These are phyloP conservation scores for Phialocephala subalpina DNA, from an alignment of 2,329 filamentous ascomycete genomes.

Conservation along the genomic window DNA sequence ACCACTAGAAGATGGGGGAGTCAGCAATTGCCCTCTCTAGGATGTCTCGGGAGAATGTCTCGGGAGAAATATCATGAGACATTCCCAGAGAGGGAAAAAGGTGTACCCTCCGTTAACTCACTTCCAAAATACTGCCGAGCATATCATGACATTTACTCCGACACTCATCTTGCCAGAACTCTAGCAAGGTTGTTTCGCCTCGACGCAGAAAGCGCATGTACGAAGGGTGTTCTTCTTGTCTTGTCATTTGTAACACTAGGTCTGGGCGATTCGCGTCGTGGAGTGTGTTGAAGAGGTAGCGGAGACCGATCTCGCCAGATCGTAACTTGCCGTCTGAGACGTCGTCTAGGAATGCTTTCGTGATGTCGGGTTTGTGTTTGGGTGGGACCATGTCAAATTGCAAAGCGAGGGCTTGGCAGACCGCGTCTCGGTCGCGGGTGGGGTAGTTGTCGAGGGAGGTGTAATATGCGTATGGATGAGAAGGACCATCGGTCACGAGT, in stretches of 20 bases:
- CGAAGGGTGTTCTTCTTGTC: conserved; percentile 55
- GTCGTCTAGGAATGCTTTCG: conserved; percentile 2
- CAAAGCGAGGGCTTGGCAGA: conserved; percentile 4
- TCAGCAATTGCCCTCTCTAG: too few species aligned
- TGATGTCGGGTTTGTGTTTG: not conserved
- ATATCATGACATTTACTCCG: conserved; percentile 56
- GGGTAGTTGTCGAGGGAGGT: conserved; percentile 29
- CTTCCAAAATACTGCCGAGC: conserved; percentile 57
- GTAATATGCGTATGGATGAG: conserved; percentile 49
- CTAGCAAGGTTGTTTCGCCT: conserved; percentile 52
- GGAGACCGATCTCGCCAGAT: conserved; percentile 2
- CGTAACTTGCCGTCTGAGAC: conserved; percentile 1
- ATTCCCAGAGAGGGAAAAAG: too few species aligned
- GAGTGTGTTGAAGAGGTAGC: conserved; percentile 31
- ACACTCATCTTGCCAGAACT: conserved; percentile 55
- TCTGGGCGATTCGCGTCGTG: conserved; percentile 49
- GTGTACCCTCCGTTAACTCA: too few species aligned
- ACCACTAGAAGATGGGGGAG: too few species aligned
- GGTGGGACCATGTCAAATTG: conserved; percentile 4
- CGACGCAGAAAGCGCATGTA: conserved; percentile 51
- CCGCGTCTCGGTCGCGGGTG: not conserved
- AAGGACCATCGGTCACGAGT: conserved; percentile 42
- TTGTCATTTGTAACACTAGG: conserved; percentile 52
- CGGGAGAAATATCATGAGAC: too few species aligned
- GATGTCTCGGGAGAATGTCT: too few species aligned